Evolutionary conservation across 2,329 filamentous ascomycete species (phyloP).

Genomic region (Botrytis sinoallii): DNA sequence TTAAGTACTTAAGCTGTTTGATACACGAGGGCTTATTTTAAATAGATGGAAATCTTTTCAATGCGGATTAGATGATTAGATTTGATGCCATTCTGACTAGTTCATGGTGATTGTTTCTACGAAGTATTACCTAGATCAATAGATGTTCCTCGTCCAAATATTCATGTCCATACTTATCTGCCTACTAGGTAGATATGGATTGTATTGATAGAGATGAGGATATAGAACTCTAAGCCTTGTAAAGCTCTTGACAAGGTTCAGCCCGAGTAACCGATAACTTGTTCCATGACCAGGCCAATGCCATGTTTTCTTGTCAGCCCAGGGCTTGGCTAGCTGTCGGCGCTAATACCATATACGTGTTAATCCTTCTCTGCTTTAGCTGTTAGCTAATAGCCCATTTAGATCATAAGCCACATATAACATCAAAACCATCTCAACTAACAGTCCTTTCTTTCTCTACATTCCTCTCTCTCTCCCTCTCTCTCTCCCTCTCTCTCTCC

Average conservation of each 20-base stretch:
- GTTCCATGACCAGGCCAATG: no score
- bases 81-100: not conserved
- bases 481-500: not conserved
- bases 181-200: not conserved
- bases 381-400: not conserved
- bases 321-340: constrained; percentile 8
- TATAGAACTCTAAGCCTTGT: not conserved
- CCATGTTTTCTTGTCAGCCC: not conserved
- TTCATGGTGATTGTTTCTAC: not conserved
- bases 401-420: not conserved
- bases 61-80: not conserved
- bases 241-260: not conserved
- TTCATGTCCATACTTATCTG: not conserved
- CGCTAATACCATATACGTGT: constrained; percentile 2
- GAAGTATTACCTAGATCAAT: no score
- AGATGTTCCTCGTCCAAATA: not conserved
- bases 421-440: not conserved
- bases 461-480: not conserved
- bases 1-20: not conserved
- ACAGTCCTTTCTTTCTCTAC: not conserved
- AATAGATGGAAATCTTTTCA: not conserved
- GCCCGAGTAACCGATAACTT: not conserved
- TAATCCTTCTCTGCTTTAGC: not conserved
- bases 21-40: not conserved
- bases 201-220: not conserved